phyloP scores from a whole-genome alignment of 306 rosid species.

The Quercus dentata region DNA sequence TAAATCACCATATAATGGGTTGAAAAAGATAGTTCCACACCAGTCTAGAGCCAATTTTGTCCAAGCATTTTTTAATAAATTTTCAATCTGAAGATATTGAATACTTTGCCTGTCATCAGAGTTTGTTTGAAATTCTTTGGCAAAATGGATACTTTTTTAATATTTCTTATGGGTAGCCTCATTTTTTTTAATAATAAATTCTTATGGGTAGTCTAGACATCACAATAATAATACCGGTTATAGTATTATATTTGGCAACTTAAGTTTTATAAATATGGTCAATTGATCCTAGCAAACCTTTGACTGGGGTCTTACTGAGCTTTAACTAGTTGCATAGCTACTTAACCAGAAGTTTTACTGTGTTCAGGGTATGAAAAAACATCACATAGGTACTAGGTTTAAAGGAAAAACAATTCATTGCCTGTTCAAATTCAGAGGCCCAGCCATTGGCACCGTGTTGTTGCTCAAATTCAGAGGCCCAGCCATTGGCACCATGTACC shows the following conservation, averaged over 20 bases:
- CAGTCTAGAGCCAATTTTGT: no score
- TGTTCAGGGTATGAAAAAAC: neutral
- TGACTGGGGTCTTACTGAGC: neutral
- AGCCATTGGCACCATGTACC: conserved; percentile 56
- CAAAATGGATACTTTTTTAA: no score
- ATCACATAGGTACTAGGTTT: conserved; percentile 11
- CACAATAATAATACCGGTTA: no score
- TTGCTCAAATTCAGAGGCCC: conserved; percentile 89
- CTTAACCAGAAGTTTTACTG: neutral
- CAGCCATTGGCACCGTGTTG: conserved; percentile 87
- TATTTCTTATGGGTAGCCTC: no score
- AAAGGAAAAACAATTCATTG: conserved; percentile 25
- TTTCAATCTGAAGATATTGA: neutral
- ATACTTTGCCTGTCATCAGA: neutral
- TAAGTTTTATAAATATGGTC: neutral
- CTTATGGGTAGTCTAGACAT: no score
- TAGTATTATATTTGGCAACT: neutral
- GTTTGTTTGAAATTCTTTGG: no score
- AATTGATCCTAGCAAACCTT: neutral
- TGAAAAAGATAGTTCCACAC: no score
- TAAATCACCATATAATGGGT: no score
- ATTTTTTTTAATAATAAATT: no score
- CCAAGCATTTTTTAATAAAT: neutral
- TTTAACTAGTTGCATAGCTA: no score
- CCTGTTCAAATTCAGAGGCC: conserved; percentile 96